Evolutionary conservation across 345 rosid genomes (phyloP).

Genomic region (Pistacia integerrima): DNA sequence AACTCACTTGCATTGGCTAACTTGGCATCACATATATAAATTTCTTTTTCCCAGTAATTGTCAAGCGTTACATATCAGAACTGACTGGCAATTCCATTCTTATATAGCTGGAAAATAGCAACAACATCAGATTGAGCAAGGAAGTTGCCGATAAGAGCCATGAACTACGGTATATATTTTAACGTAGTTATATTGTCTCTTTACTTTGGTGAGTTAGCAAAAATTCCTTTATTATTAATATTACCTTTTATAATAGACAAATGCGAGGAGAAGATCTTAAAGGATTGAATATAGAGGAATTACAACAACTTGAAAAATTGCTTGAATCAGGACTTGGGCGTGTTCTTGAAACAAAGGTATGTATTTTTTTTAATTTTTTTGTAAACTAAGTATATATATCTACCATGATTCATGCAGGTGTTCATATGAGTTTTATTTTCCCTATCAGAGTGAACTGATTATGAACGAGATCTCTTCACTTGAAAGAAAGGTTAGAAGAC

Average conservation of each 20-base stretch:
- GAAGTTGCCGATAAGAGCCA: slow-evolving; percentile 57
- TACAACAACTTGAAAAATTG: slow-evolving; percentile 47
- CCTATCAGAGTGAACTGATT: slow-evolving; percentile 44
- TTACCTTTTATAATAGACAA: slow-evolving; percentile 30
- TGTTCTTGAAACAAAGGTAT: slow-evolving; percentile 41
- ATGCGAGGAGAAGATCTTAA: slow-evolving; percentile 61
- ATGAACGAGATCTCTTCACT: slow-evolving; percentile 50
- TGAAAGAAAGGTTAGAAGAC: slow-evolving; percentile 48
- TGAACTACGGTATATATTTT: slow-evolving; percentile 43
- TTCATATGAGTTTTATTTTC: not conserved
- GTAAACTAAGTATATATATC: not conserved
- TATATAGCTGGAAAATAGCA: slow-evolving; percentile 52
- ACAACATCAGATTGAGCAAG: slow-evolving; percentile 43
- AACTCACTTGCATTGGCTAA: not conserved
- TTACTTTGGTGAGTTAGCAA: not conserved
- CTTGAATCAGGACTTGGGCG: slow-evolving; percentile 49
- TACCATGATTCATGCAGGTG: not conserved
- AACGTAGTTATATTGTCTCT: not conserved
- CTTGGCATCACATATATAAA: not conserved
- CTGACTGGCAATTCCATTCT: not conserved
- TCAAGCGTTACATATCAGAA: not conserved
- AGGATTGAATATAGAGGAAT: slow-evolving; percentile 46
- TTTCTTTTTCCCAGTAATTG: not conserved
- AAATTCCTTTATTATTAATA: not conserved
- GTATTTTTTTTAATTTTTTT: not conserved